phyloP scores from a whole-genome alignment of 306 rosid genomes.

The Sophora flavescens region DNA sequence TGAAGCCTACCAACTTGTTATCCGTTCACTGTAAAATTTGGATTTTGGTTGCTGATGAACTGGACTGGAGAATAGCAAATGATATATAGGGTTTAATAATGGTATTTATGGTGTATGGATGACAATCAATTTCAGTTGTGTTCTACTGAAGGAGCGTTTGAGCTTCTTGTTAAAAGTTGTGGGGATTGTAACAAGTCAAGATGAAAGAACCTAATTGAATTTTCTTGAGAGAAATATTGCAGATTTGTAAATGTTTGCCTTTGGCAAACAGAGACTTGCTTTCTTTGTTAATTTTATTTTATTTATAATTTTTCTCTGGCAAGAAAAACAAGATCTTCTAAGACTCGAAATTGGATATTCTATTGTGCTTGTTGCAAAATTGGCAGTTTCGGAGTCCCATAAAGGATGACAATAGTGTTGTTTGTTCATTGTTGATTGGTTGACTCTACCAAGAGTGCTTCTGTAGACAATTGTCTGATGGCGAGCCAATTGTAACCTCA shows the following conservation, averaged over 20 bases:
- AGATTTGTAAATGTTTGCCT: no score
- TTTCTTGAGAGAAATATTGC: no score
- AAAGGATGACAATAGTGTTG: not conserved
- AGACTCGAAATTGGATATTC: not conserved
- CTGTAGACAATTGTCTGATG: not conserved
- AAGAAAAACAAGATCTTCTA: no score
- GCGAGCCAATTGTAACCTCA: not conserved
- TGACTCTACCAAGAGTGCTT: not conserved
- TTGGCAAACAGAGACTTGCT: no score
- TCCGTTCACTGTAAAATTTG: not conserved
- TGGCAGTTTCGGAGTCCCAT: not conserved
- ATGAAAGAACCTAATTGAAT: not conserved
- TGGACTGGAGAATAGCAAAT: not conserved
- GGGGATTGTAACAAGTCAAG: not conserved
- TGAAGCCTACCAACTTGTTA: not conserved
- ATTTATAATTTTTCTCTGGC: no score
- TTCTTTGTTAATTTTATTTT: no score
- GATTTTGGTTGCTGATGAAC: not conserved
- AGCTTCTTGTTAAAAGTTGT: not conserved
- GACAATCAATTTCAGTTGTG: not conserved
- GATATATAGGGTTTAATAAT: not conserved
- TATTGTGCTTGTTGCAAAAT: not conserved
- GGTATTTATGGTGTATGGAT: not conserved
- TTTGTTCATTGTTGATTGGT: conserved; percentile 3
- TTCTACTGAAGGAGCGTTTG: not conserved